phyloP scores from a whole-genome alignment of 768 basidiomycete genomes.

The Kwoniella pini region DNA sequence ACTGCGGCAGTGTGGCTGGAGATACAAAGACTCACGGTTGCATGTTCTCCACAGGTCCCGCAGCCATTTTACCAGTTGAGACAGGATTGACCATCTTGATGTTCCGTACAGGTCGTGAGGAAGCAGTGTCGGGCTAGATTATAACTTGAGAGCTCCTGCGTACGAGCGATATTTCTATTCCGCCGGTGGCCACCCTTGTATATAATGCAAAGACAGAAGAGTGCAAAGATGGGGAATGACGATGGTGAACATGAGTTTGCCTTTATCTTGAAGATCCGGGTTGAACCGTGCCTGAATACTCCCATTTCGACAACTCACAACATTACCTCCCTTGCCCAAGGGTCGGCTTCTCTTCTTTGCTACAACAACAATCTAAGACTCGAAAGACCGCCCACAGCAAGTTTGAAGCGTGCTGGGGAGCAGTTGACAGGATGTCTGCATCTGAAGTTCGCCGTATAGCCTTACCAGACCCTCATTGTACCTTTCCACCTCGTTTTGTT shows the following conservation, averaged over 20 bases:
- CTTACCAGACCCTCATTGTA: constrained; percentile 28
- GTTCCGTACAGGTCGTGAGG: no score
- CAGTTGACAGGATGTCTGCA: neutral
- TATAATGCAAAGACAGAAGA: neutral
- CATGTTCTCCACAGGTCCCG: constrained; percentile 18
- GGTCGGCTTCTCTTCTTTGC: no score
- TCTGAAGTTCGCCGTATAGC: constrained; percentile 28
- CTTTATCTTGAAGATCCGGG: neutral
- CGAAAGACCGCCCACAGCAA: no score
- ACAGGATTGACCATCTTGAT: constrained; percentile 42
- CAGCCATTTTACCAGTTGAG: constrained; percentile 45
- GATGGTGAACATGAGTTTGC: no score
- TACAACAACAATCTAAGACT: neutral
- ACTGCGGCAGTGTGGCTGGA: neutral
- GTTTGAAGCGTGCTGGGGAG: no score
- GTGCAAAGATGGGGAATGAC: no score
- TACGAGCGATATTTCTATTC: neutral
- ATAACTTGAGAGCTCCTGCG: neutral
- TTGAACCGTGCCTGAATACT: constrained; percentile 16
- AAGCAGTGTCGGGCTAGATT: neutral
- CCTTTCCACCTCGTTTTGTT: constrained; percentile 35
- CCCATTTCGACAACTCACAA: no score
- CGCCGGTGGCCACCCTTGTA: no score
- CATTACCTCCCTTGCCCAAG: no score
- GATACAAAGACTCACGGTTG: constrained; percentile 37